A percentile compares a stretch with the other conserved stretches of the same genome.
Evolutionary conservation across 441 rosid species (phyloP).

Genomic region (Aleurites moluccanus): DNA sequence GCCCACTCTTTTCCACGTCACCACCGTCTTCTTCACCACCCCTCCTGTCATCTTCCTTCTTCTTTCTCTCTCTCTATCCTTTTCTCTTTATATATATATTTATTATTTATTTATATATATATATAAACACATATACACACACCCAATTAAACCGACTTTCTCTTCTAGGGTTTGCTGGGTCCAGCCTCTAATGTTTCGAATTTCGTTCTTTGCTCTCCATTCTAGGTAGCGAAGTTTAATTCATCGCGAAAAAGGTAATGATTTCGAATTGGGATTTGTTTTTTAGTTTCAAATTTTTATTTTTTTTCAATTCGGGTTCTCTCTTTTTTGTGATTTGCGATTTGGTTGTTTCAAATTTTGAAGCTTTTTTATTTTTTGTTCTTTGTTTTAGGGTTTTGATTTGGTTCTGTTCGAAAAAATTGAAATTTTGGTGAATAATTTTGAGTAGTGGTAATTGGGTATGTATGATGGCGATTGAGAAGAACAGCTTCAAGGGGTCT

Average conservation of each 20-base stretch:
- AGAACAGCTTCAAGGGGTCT: constrained; percentile 74
- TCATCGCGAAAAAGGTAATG: constrained; percentile 32
- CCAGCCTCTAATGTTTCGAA: constrained; percentile 4
- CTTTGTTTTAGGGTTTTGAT: constrained; percentile 46
- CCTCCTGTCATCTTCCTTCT: constrained; percentile 33
- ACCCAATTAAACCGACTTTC: constrained; percentile 7
- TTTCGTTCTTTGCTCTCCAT: constrained; percentile 13
- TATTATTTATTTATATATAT: not conserved
- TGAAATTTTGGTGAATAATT: not conserved
- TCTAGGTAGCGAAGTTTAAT: constrained; percentile 7
- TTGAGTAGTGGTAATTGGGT: constrained; percentile 4
- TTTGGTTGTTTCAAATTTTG: constrained; percentile 19
- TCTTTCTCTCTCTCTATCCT: constrained; percentile 24
- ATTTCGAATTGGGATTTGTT: constrained; percentile 11
- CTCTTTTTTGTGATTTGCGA: constrained; percentile 12
- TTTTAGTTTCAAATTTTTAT: not conserved
- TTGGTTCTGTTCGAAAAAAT: constrained; percentile 16
- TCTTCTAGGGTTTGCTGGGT: constrained; percentile 64
- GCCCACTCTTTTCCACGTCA: constrained; percentile 72
- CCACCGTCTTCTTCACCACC: constrained; percentile 78
- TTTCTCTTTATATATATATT: not conserved
- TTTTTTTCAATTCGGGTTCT: not conserved
- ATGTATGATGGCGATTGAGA: constrained; percentile 86
- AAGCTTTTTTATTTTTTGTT: constrained; percentile 14
- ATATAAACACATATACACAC: not conserved